Percentiles rank a stretch among this genome's conserved stretches.
Conservation (phyloP, 441 rosid species). For the Bocquillonia castaneifolia region DNA sequence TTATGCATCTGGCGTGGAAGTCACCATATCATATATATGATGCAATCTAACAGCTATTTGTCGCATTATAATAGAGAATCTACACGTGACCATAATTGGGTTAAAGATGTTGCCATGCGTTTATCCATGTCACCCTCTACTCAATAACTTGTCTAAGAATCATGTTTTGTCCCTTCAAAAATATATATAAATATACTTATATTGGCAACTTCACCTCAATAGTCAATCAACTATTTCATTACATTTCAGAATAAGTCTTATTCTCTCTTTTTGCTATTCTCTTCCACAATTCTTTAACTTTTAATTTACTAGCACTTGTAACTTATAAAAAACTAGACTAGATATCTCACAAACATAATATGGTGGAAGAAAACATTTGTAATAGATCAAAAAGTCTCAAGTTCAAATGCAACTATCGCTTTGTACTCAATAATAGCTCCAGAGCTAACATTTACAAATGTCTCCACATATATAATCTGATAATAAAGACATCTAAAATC, state of each 20-base stretch:
- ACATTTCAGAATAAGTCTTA: background rate
- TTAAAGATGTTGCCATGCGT: background rate
- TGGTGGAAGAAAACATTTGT: no score
- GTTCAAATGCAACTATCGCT: no score
- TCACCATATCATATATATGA: slow-evolving; percentile 21
- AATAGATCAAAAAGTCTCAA: no score
- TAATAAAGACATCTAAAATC: no score
- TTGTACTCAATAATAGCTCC: no score
- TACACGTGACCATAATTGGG: slow-evolving; percentile 26
- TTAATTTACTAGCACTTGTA: no score
- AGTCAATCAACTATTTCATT: background rate
- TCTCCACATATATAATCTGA: no score
- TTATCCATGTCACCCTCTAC: background rate
- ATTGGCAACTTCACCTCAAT: background rate
- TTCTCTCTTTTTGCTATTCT: background rate
- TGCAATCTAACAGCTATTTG: slow-evolving; percentile 22
- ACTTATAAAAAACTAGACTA: no score
- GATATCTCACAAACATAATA: no score
- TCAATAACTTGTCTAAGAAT: slow-evolving; percentile 7
- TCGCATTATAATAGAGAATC: slow-evolving; percentile 14
- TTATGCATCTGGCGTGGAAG: slow-evolving; percentile 30
- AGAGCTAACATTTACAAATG: no score
- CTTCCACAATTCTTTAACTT: no score
- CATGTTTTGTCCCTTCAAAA: background rate
- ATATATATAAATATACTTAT: background rate